These are phyloP conservation scores for Penicillium sp. DNA, from an alignment of 2,329 filamentous ascomycete species.

Conservation along the genomic window DNA sequence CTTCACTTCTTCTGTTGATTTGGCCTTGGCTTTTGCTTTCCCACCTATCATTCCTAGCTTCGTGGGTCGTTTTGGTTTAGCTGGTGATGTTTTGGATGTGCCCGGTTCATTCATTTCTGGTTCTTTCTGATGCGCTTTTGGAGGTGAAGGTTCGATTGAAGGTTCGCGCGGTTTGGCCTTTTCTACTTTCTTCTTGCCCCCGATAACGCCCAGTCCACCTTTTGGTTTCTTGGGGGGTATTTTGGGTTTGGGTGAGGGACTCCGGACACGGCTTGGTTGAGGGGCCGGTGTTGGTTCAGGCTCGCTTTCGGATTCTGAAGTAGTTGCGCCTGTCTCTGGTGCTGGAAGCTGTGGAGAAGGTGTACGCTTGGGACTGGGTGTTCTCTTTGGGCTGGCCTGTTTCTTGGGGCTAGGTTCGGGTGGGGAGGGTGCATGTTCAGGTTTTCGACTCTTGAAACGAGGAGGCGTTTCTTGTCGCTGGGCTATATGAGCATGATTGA, in stretches of 20 bases:
- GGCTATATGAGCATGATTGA: neutral
- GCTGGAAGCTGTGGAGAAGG: neutral
- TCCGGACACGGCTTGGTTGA: neutral
- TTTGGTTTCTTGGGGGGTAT: neutral
- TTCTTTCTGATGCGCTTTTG: neutral
- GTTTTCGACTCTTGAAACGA: conserved; percentile 17
- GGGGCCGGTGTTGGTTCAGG: neutral
- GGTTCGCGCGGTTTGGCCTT: neutral
- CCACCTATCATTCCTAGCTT: conserved; percentile 37
- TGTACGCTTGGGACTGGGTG: neutral
- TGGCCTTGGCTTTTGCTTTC: conserved; percentile 17
- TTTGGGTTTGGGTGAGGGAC: neutral
- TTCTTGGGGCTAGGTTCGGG: no score
- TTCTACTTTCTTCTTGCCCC: neutral
- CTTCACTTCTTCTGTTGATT: conserved; percentile 1
- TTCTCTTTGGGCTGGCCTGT: no score
- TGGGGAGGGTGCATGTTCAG: conserved; percentile 1
- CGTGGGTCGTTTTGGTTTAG: conserved; percentile 20
- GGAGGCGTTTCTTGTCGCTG: conserved; percentile 37
- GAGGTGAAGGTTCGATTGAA: conserved; percentile 12
- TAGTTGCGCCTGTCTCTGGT: conserved; percentile 5
- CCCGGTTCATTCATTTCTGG: no score
- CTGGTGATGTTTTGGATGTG: no score
- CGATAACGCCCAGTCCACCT: neutral
- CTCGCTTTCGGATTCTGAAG: conserved; percentile 7